These are phyloP conservation scores for California macrophylla DNA, from an alignment of 441 rosid species.

Conservation along the genomic window DNA sequence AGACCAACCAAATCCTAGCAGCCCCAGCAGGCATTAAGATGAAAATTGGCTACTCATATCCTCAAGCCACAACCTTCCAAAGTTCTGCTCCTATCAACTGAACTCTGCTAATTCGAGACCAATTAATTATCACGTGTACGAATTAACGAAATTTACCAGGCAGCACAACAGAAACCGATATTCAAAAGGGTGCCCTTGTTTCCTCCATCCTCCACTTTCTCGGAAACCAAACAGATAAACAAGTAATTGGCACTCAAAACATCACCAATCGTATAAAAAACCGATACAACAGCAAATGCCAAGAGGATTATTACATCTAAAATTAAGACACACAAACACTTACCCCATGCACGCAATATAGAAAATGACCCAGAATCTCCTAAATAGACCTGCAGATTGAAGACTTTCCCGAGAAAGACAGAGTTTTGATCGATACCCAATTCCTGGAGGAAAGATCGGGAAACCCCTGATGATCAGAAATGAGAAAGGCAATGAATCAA, in stretches of 20 bases:
- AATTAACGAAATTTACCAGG: not conserved
- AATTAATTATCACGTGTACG: not conserved
- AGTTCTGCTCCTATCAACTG: not conserved
- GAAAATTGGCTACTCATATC: not conserved
- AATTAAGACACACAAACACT: constrained; percentile 17
- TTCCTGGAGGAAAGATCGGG: constrained; percentile 26
- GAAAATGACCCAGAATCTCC: constrained; percentile 5
- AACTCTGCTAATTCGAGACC: not conserved
- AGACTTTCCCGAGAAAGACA: not conserved
- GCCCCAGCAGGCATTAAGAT: not conserved
- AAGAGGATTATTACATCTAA: constrained; percentile 14
- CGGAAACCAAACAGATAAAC: not conserved
- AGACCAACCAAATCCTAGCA: not conserved
- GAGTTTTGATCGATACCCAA: constrained; percentile 16
- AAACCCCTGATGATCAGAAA: constrained; percentile 14
- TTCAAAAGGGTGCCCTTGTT: no score
- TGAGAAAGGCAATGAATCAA: not conserved
- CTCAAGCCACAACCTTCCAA: not conserved
- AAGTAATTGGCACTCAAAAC: constrained; percentile 6
- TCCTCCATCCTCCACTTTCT: not conserved
- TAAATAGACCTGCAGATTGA: constrained; percentile 25
- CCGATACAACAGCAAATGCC: constrained; percentile 11
- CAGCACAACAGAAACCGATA: no score
- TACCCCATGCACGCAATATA: constrained; percentile 52
- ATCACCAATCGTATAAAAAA: not conserved